Evolutionary conservation across 108 stramenopile genomes (phyloP), one percentile per base, ranked within the genome.

Genomic region (Cyclotella cryptica): DNA sequence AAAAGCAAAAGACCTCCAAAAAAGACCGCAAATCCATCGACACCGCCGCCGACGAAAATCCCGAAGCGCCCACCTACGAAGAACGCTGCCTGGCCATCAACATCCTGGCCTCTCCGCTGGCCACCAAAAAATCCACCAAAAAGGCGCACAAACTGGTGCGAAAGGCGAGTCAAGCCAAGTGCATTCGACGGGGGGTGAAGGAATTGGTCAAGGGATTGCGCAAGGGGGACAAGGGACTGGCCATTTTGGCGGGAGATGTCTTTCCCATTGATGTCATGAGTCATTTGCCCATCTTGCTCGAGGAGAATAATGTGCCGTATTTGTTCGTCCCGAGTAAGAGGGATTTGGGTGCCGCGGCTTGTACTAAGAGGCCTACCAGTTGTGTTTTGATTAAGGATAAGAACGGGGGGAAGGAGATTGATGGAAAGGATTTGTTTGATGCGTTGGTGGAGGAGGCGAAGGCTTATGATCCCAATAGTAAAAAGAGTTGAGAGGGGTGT

Each of bases 201-300:
- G 99, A 99, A 86, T 95, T 99, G 39, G 93, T 97, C 58, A 99
- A 99, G 86, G 97, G 96, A 30, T 46, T 99, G 14, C 92, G 98
- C 30, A 98, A 99, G 85, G 97, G 97, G 10, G 96, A 95, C 45
- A 96, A 85, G 64, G 99, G 99, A 13, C 52, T 98, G 51, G 96
- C 94, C 11, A 90, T 99, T 28, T 70, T 99, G 51, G 99, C 99
- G 2, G 99, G 98, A 13, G 99, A 99, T 85, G 98, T 99, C 68
- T 97, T 88, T 68, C 99, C 99, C 27, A 84, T 99, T 52, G 99
- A 99, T 76, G 98, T 99, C 18, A 96, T 98, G 59, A 85, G 87
- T 41, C 98, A 98, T 86, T 78, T 99, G 11, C 98, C 99, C 0
- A 72, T 98, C 27, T 61, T 97, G 71, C 86, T 98, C 67, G 99